These are phyloP conservation scores for Endoconidiophora laricicola DNA, from an alignment of 2,329 filamentous ascomycete species.

Conservation along the genomic window DNA sequence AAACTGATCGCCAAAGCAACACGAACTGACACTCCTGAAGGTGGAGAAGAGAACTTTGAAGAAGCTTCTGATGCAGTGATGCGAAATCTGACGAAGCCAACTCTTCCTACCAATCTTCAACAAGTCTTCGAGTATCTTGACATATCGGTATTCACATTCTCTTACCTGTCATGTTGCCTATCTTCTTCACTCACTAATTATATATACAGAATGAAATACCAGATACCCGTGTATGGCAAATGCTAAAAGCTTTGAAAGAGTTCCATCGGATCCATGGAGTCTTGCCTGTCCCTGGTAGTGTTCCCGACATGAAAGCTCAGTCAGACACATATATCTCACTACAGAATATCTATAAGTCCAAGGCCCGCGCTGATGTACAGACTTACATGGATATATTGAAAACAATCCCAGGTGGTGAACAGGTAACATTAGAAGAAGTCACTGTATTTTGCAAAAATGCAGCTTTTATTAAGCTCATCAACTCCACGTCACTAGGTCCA, in stretches of 20 bases:
- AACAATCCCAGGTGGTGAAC: conserved; percentile 28
- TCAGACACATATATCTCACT: conserved; percentile 78
- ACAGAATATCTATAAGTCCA: conserved; percentile 83
- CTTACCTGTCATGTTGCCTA: neutral
- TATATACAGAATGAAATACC: neutral
- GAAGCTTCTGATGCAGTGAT: conserved; percentile 78
- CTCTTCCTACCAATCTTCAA: conserved; percentile 50
- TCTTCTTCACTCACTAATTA: neutral
- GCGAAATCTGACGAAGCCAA: conserved; percentile 60
- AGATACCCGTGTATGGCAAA: conserved; percentile 56
- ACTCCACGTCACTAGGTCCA: conserved; percentile 21
- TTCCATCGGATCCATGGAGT: conserved; percentile 60
- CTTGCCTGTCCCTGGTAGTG: conserved; percentile 67
- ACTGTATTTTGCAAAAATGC: conserved; percentile 93
- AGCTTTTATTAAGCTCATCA: conserved; percentile 78
- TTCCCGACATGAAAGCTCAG: conserved; percentile 96
- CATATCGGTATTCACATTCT: too few species aligned
- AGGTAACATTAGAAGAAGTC: conserved; percentile 55
- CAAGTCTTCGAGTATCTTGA: conserved; percentile 46
- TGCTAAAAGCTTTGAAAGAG: conserved; percentile 58
- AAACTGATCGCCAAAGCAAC: conserved; percentile 49
- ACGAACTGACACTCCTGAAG: conserved; percentile 59
- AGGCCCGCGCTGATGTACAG: conserved; percentile 60
- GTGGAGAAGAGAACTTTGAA: conserved; percentile 91
- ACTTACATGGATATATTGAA: conserved; percentile 56